Evolutionary conservation across 1,284 basidiomycete genomes (phyloP), one percentile per base, ranked within the genome.

Genomic region (Boletus sp.): DNA sequence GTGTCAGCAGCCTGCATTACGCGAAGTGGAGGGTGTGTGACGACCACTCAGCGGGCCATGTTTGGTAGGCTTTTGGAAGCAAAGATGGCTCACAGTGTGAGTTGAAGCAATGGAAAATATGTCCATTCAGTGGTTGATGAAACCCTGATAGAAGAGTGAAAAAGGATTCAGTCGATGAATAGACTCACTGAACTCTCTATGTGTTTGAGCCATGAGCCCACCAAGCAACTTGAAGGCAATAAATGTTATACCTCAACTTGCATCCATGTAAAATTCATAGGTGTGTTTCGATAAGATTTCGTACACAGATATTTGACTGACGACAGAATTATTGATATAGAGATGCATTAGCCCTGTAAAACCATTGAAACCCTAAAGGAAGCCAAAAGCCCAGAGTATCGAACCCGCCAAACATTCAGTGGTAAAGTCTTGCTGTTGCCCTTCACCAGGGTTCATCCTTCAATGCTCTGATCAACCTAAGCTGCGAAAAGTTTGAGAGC

Each of bases 31-130:
- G 24, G 24, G 24, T 24, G 24, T 24, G 24, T 24, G 24, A 24
- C 2, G 24, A 24, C 24, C 2, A 24, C 42, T 69, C 59, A 1
- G 42, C 43, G 15, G 61, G 53, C 1, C 53, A 57, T 45, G 57
- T 24, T 24, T 24, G 24, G 24, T 24, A 24, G 24, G 24, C 24
- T 24, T 24, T 24, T 24, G 24, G 24, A 24, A 24, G 24, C 24
- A 24, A 24, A 24, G 60, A 33, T 67, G 67, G 44, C 67, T 94
- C 93, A 71, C 90, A 92, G 11, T 98, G 79, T 0, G 88, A 84
- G 74, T 97, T 95, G 57, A 98, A 83, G 69, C 96, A 88, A 73
- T 97, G 95, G 0, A 98, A 77, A 59, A 27, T 27, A 97, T 89
- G 75, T 97, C 97, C 68, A 98, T 95, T 20, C 93, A 85, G 27